Evolutionary conservation across 192 early-diverging fungal genomes (phyloP).

Genomic region (Coemansia sp.): DNA sequence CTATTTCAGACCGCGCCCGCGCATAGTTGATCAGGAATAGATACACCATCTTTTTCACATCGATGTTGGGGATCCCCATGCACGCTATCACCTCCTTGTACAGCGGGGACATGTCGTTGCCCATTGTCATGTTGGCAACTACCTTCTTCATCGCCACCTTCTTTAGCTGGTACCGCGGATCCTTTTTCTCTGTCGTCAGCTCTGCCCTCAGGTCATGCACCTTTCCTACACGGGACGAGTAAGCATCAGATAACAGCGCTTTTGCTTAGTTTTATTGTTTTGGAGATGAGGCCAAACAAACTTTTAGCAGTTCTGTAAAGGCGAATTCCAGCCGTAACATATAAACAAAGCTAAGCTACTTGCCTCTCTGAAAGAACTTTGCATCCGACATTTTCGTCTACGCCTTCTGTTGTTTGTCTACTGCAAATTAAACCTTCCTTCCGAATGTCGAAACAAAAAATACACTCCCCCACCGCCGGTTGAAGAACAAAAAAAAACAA

Average conservation of each 20-base stretch:
- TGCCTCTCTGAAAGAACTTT: slow-evolving; percentile 79
- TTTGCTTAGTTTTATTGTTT: background rate
- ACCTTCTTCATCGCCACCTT: slow-evolving; percentile 91
- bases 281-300: background rate
- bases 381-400: slow-evolving; percentile 66
- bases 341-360: slow-evolving; percentile 23
- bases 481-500: too few species aligned
- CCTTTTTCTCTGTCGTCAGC: slow-evolving; percentile 84
- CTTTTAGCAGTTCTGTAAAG: background rate
- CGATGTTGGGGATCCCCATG: slow-evolving; percentile 92
- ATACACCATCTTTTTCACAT: slow-evolving; percentile 98
- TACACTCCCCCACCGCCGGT: too few species aligned
- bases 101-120: slow-evolving; percentile 96
- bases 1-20: slow-evolving; percentile 93
- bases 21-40: slow-evolving; percentile 99
- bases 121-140: slow-evolving; percentile 99
- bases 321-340: background rate
- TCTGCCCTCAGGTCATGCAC: slow-evolving; percentile 86
- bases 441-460: background rate
- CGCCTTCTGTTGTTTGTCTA: slow-evolving; percentile 8
- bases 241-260: background rate
- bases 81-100: slow-evolving; percentile 91
- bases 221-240: slow-evolving; percentile 65
- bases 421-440: background rate
- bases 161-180: slow-evolving; percentile 78